These are phyloP conservation scores for Suhomyces taliae DNA, from an alignment of 1,139 yeast genomes.

Conservation along the genomic window DNA sequence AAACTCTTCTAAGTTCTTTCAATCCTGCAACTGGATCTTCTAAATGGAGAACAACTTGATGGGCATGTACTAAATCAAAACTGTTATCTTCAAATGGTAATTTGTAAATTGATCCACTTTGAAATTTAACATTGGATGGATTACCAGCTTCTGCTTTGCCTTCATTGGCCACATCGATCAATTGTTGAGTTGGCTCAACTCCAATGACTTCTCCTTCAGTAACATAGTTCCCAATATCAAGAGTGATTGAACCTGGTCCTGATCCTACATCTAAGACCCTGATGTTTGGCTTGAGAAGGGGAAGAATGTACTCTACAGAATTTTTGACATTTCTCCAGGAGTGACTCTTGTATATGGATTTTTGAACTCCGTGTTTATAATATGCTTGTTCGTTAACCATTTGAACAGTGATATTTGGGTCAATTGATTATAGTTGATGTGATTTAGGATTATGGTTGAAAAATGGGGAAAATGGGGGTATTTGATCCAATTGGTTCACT, in stretches of 20 bases:
- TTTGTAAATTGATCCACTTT: slow-evolving; percentile 29
- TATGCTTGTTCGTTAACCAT: slow-evolving; percentile 21
- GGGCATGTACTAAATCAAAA: slow-evolving; percentile 41
- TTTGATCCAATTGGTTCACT: no score
- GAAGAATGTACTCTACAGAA: slow-evolving; percentile 28
- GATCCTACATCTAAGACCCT: slow-evolving; percentile 42
- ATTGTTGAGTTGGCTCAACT: slow-evolving; percentile 32
- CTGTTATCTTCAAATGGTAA: slow-evolving; percentile 35
- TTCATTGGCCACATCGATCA: slow-evolving; percentile 27
- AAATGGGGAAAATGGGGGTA: no score
- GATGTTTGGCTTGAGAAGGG: slow-evolving; percentile 25
- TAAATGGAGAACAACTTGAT: slow-evolving; percentile 41
- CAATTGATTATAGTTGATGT: no score
- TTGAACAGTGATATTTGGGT: no score
- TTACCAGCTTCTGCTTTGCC: slow-evolving; percentile 2
- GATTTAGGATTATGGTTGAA: no score
- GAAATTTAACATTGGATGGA: slow-evolving; percentile 25
- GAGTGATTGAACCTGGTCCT: slow-evolving; percentile 44
- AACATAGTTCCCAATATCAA: slow-evolving; percentile 32
- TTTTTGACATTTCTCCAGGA: slow-evolving; percentile 35
- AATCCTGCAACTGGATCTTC: slow-evolving; percentile 23
- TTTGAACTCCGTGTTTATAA: slow-evolving; percentile 23
- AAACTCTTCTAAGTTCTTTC: slow-evolving; percentile 11
- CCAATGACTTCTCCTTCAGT: slow-evolving; percentile 32
- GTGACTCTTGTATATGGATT: slow-evolving; percentile 30